Evolutionary conservation across 2,329 filamentous ascomycete genomes (phyloP).

Genomic region (Aspergillus pseudoviridinutans): DNA sequence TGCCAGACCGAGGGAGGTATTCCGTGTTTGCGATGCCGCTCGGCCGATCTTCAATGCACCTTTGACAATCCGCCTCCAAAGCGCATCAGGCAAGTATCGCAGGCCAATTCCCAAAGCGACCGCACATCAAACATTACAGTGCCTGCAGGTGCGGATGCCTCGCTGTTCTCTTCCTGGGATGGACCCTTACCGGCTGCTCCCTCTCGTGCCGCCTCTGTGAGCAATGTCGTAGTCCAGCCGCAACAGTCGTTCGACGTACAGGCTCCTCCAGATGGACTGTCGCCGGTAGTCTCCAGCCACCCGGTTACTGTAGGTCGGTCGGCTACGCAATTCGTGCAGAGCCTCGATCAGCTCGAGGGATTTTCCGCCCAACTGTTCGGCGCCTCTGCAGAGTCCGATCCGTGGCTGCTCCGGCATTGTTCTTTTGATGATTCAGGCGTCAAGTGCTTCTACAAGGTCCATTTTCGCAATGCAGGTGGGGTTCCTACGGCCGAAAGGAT

Average conservation of each 20-base stretch:
- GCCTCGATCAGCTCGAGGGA: conserved; percentile 28
- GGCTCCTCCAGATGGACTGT: conserved; percentile 6
- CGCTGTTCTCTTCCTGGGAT: conserved; percentile 5
- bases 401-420: conserved; percentile 35
- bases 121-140: conserved; percentile 6
- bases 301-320: conserved; percentile 14
- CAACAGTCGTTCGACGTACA: conserved; percentile 7
- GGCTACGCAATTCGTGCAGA: conserved; percentile 23
- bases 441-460: conserved; percentile 32
- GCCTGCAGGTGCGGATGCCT: conserved; percentile 2
- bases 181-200: conserved; percentile 1
- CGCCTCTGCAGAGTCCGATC: conserved; percentile 31
- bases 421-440: conserved; percentile 35
- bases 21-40: conserved; percentile 23
- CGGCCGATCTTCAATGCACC: conserved; percentile 21
- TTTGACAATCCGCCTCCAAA: conserved; percentile 23
- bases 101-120: conserved; percentile 3
- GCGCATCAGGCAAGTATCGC: conserved; percentile 11
- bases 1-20: conserved; percentile 23
- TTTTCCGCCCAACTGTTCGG: conserved; percentile 14
- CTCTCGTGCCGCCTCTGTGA: neutral
- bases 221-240: neutral
- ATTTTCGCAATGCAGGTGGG: conserved; percentile 37
- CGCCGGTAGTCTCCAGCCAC: conserved; percentile 15
- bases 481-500: conserved; percentile 32